Evolutionary conservation across 2,329 filamentous ascomycete genomes (phyloP).

Genomic region (Botrytis aclada): DNA sequence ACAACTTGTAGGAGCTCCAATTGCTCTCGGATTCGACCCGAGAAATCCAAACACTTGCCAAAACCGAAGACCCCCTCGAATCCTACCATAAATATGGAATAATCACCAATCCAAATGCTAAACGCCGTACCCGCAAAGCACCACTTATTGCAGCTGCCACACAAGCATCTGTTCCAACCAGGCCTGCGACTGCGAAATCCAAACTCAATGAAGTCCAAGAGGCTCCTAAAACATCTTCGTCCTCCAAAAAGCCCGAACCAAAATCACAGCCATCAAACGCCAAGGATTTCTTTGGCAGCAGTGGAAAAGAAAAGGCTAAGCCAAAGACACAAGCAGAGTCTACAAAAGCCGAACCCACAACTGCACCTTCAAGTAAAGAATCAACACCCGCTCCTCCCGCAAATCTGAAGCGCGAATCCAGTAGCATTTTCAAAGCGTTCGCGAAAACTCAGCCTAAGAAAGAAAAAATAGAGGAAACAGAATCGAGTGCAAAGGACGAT

Average conservation of each 20-base stretch:
- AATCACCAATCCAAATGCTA: conserved; percentile 70
- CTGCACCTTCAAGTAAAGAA: conserved; percentile 30
- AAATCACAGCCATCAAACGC: conserved; percentile 35
- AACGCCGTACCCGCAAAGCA: conserved; percentile 42
- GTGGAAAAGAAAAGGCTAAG: conserved; percentile 35
- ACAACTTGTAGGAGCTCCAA: conserved; percentile 54
- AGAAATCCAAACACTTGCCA: conserved; percentile 55
- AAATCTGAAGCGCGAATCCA: conserved; percentile 55
- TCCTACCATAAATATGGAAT: conserved; percentile 64
- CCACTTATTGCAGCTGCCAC: conserved; percentile 33
- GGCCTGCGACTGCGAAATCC: conserved; percentile 20
- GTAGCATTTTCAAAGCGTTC: conserved; percentile 75
- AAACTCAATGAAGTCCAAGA: conserved; percentile 21
- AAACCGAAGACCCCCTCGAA: conserved; percentile 57
- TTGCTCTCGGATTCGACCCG: conserved; percentile 67
- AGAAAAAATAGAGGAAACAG: conserved; percentile 43
- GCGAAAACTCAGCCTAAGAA: conserved; percentile 68
- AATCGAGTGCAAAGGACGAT: conserved; percentile 47
- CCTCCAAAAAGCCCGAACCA: conserved; percentile 23
- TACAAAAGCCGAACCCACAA: conserved; percentile 22
- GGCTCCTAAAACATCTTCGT: conserved; percentile 19
- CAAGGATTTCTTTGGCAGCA: conserved; percentile 40
- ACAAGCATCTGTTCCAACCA: conserved; percentile 23
- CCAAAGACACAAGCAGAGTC: not conserved
- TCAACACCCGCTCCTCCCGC: conserved; percentile 29